Base-by-base conservation (phyloP, 805 yeast genomes). In the Teunomyces cretensis region DNA sequence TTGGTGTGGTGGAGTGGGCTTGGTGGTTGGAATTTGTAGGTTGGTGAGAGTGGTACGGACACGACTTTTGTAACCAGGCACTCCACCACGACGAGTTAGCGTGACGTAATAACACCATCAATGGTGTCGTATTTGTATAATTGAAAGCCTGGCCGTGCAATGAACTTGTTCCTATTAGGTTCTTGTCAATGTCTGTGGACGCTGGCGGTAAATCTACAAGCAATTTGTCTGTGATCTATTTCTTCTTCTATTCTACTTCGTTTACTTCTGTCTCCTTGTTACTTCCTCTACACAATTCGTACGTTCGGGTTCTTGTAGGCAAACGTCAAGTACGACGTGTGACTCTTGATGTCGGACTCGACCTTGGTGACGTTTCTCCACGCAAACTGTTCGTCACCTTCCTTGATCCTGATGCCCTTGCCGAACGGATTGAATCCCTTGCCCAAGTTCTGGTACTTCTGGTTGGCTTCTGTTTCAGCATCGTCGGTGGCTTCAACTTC, bases 241-340 rank as follows among this genome's bases (percentile, higher is more conserved):
- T 9, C n/a, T 17, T 33, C 15, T 2, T 17, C 16, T 17, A 13
- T 33, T 15, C 14, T 22, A 9, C 28, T 5, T 5, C 6, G 16
- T 11, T 26, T n/a, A 24, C 30, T 37, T 13, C 17, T 26, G 4
- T 26, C 9, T 37, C 14, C 6, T 6, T 2, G 7, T 32, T 30
- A 22, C 19, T 38, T 9, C n/a, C 6, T 22, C 30, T 26, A 9
- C 28, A 9, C 28, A 9, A 26, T 26, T 3, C 28, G 5, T 12
- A 28, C 30, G n/a, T 33, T 36, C 11, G 55, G 55, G 3, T 43
- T 49, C 65, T 64, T 76, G 47, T 73, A 75, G 17, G 99, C 99
- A 76, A 94, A 94, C 1, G 97, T 88, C 57, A 94, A 68, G 61
- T 89, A 94, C 0, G 97, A 88, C 0, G 99, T 94, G 57, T 94